phyloP scores from a whole-genome alignment of 108 stramenopile genomes.

The Skeletonema marinoi region DNA sequence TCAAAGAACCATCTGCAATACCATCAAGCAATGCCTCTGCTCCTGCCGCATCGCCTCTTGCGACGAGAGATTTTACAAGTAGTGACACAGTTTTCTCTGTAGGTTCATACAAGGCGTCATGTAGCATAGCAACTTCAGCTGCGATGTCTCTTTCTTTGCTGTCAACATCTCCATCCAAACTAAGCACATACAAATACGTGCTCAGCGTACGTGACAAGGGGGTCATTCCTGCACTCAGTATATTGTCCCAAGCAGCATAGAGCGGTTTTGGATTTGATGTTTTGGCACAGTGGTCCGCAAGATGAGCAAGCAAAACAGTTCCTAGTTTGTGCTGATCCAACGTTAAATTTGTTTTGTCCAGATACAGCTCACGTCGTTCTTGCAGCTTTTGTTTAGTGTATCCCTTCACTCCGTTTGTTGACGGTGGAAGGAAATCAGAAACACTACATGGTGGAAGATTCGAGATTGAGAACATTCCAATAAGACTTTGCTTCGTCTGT shows the following conservation, averaged over 20 bases:
- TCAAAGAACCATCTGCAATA: constrained; percentile 39
- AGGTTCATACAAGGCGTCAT: constrained; percentile 77
- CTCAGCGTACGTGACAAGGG: constrained; percentile 55
- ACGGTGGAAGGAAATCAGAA: neutral
- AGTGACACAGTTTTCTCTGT: constrained; percentile 76
- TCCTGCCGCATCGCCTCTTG: constrained; percentile 58
- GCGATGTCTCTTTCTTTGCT: constrained; percentile 34
- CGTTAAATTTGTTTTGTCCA: constrained; percentile 38
- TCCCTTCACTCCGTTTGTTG: neutral
- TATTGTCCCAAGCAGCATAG: constrained; percentile 70
- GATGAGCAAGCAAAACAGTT: constrained; percentile 32
- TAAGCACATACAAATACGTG: constrained; percentile 65
- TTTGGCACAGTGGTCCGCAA: constrained; percentile 71
- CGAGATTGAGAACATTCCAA: constrained; percentile 2
- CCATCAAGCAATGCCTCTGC: constrained; percentile 72
- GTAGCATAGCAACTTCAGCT: constrained; percentile 72
- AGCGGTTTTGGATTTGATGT: constrained; percentile 49
- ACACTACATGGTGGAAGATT: constrained; percentile 2
- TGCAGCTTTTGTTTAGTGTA: constrained; percentile 31
- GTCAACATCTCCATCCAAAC: constrained; percentile 16
- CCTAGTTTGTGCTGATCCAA: constrained; percentile 35
- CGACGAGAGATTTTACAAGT: constrained; percentile 67
- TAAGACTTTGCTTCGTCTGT: constrained; percentile 16
- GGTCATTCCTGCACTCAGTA: constrained; percentile 63
- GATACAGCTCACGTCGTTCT: constrained; percentile 31